Conservation (phyloP, 768 basidiomycete genomes). For the Mycena haematopus region DNA sequence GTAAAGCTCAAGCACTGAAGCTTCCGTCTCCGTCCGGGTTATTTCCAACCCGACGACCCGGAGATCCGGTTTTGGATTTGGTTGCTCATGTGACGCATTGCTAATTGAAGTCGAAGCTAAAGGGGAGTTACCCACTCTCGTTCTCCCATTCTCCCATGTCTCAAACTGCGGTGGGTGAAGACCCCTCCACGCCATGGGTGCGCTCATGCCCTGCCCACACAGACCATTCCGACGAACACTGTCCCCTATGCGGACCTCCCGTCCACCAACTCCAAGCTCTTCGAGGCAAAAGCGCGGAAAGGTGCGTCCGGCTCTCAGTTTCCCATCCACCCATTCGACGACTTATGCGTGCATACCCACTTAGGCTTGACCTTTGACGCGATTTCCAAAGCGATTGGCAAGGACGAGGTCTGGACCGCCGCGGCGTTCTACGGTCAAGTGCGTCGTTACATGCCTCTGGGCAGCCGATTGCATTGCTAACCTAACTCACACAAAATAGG, state of each 20-base stretch:
- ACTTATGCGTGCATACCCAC: not conserved
- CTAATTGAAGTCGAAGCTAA: not conserved
- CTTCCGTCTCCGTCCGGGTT: not conserved
- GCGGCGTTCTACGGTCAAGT: constrained; percentile 86
- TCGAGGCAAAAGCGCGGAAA: constrained; percentile 73
- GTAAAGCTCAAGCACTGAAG: too few species aligned
- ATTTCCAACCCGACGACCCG: too few species aligned
- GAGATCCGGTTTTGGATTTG: too few species aligned
- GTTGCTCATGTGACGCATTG: not conserved
- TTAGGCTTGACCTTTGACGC: constrained; percentile 76
- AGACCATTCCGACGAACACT: constrained; percentile 49
- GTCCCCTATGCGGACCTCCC: constrained; percentile 59
- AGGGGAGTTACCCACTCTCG: not conserved
- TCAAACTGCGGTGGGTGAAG: constrained; percentile 41
- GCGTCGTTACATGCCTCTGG: constrained; percentile 16
- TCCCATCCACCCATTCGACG: not conserved
- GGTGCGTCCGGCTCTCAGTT: constrained; percentile 40
- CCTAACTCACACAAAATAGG: constrained; percentile 46
- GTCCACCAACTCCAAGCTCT: constrained; percentile 53
- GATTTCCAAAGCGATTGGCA: constrained; percentile 68
- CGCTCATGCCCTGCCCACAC: constrained; percentile 34
- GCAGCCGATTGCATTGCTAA: not conserved
- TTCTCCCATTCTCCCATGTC: constrained; percentile 42
- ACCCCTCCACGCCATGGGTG: not conserved
- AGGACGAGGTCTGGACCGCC: constrained; percentile 84